These are phyloP conservation scores for Aspergillus sclerotioniger DNA, from an alignment of 495 filamentous ascomycete species.

Conservation along the genomic window DNA sequence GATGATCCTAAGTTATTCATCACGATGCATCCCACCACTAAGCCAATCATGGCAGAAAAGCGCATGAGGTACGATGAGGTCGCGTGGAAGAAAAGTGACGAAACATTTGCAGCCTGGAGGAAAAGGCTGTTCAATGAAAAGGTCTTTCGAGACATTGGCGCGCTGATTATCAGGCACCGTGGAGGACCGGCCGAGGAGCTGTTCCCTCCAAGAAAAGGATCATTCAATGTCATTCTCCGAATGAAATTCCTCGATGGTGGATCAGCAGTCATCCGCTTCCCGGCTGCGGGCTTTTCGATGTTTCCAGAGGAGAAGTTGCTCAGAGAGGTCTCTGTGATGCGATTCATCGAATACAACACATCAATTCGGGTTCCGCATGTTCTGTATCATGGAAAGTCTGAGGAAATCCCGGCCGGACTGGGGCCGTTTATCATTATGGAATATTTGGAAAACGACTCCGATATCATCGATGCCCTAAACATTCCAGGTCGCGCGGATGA, in stretches of 20 bases:
- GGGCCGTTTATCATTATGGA: slow-evolving; percentile 37
- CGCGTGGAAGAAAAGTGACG: not conserved
- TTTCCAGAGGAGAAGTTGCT: not conserved
- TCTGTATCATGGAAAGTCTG: not conserved
- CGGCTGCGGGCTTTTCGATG: not conserved
- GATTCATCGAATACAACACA: not conserved
- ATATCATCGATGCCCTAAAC: slow-evolving; percentile 29
- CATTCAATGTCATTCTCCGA: not conserved
- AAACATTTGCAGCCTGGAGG: not conserved
- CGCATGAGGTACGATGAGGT: not conserved
- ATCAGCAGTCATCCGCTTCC: not conserved
- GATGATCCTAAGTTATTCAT: no score
- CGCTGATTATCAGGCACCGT: not conserved
- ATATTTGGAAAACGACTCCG: slow-evolving; percentile 34
- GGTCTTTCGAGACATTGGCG: not conserved
- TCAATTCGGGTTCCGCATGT: not conserved
- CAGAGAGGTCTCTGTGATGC: not conserved
- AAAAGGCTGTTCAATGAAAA: not conserved
- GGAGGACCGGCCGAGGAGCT: not conserved
- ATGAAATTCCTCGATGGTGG: not conserved
- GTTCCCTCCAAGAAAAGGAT: not conserved
- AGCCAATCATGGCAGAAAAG: not conserved
- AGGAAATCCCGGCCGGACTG: not conserved
- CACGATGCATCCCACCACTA: no score
- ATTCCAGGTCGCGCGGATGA: slow-evolving; percentile 19